Conservation (phyloP, 1,284 basidiomycete species). For the Trametes polyzona region DNA sequence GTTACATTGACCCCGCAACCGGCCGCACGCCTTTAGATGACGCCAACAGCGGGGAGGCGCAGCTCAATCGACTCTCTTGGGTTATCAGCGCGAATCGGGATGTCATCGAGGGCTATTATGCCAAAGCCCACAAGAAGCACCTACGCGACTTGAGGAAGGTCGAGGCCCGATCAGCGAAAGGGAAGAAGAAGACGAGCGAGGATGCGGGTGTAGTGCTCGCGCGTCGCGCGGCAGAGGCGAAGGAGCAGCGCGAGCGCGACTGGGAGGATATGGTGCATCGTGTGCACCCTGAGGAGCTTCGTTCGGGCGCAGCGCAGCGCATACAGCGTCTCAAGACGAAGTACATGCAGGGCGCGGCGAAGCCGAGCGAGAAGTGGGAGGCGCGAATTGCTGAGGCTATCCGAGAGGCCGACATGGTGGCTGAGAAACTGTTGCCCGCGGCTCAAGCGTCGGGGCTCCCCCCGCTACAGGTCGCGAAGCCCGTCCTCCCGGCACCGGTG, state of each 20-base stretch:
- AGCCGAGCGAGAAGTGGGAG: constrained; percentile 62
- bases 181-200: constrained; percentile 50
- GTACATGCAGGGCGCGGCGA: constrained; percentile 58
- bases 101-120: constrained; percentile 52
- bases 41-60: constrained; percentile 40
- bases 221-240: constrained; percentile 61
- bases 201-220: constrained; percentile 55
- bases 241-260: constrained; percentile 56
- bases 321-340: constrained; percentile 55
- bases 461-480: constrained; percentile 24
- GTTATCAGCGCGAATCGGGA: constrained; percentile 59
- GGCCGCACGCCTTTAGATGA: constrained; percentile 56
- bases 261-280: constrained; percentile 63
- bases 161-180: constrained; percentile 21
- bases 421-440: constrained; percentile 43
- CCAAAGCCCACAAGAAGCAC: constrained; percentile 42
- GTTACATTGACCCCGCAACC: constrained; percentile 47
- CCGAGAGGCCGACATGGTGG: constrained; percentile 54
- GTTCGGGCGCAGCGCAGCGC: constrained; percentile 50
- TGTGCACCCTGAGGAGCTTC: constrained; percentile 56
- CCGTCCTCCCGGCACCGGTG: constrained; percentile 39
- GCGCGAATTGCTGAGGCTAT: constrained; percentile 58
- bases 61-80: constrained; percentile 52
- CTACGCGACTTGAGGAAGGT: constrained; percentile 49
- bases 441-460: constrained; percentile 26